Base-by-base conservation (phyloP, 495 filamentous ascomycete species). In the Chaetomium fimeti region DNA sequence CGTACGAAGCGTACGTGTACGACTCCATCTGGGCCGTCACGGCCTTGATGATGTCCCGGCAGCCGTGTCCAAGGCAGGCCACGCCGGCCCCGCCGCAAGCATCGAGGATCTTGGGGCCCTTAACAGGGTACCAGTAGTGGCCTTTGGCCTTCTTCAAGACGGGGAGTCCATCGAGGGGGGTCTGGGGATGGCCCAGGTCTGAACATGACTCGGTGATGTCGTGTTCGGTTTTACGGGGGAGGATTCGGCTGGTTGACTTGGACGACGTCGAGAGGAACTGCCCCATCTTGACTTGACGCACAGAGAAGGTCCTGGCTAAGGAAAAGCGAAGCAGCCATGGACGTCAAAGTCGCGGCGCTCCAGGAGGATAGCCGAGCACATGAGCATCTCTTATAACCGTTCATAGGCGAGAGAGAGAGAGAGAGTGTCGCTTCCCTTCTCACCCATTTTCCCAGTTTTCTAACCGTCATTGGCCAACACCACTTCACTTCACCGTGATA, bases 61-160 rank as follows among this genome's bases (percentile, higher is more conserved):
- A 74, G 47, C 79, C 77, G 60, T 84, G 82, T 18, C 83, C 83
- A 28, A 85, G 65, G 45, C 75, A 80, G 32, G 82, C 75, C 1
- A 83, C 81, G 1, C 77, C 81, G 28, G 80, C 82, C 12, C 81
- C 82, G 22, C 75, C 69, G 47, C 76, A 77, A 0, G 84, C 83
- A 66, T 89, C 87, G 25, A 89, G 79, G 66, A 90, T 82, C 40
- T 74, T 80, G 24, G 77, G 75, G 13, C 84, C 84, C 66, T 84
- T 78, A 49, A 78, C 72, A 8, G 87, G 69, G 32, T 66, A 64
- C 66, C 70, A 72, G 59, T 71, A 75, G 53, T 74, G 70, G 29
- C 72, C 72, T 36, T 66, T 69, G 8, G 70, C 72, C 24, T 65
- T 68, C 24, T 63, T 60, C 40, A 69, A 28, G 9, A 63, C 18